Conservation (phyloP, 1,139 yeast genomes). For the Hanseniaspora uvarum region DNA sequence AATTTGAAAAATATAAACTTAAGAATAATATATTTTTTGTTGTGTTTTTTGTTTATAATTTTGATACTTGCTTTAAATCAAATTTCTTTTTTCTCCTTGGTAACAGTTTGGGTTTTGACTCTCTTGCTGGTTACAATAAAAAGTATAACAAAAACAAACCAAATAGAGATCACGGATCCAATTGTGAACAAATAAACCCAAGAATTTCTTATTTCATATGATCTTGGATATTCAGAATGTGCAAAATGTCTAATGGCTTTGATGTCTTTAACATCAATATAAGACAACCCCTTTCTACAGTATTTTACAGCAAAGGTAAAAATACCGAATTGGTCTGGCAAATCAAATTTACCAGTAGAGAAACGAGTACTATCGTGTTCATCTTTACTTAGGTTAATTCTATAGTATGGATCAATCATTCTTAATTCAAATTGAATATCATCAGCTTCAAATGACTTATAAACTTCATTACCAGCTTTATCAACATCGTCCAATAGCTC, state of each 20-base stretch:
- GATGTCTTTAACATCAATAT: slow-evolving; percentile 52
- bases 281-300: slow-evolving; percentile 68
- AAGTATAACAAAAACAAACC: slow-evolving; percentile 63
- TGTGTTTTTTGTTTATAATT: background rate
- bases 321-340: slow-evolving; percentile 96
- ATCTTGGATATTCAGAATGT: slow-evolving; percentile 86
- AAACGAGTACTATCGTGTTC: slow-evolving; percentile 35
- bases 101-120: slow-evolving; percentile 17
- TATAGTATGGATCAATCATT: slow-evolving; percentile 92
- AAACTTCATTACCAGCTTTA: slow-evolving; percentile 36
- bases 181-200: slow-evolving; percentile 82
- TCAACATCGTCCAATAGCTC: slow-evolving; percentile 41
- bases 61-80: background rate
- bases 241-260: slow-evolving; percentile 90
- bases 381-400: slow-evolving; percentile 45
- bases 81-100: slow-evolving; percentile 25
- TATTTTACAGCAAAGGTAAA: slow-evolving; percentile 78
- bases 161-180: slow-evolving; percentile 55
- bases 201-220: slow-evolving; percentile 86
- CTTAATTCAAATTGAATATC: slow-evolving; percentile 74
- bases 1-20: background rate
- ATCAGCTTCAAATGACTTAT: slow-evolving; percentile 56
- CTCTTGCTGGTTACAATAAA: slow-evolving; percentile 35
- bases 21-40: background rate
- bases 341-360: slow-evolving; percentile 46